A percentile compares a stretch with the other conserved stretches of the same genome.
These are phyloP conservation scores for Paulownia fortunei DNA, from an alignment of 257 asterid genomes.

Conservation along the genomic window DNA sequence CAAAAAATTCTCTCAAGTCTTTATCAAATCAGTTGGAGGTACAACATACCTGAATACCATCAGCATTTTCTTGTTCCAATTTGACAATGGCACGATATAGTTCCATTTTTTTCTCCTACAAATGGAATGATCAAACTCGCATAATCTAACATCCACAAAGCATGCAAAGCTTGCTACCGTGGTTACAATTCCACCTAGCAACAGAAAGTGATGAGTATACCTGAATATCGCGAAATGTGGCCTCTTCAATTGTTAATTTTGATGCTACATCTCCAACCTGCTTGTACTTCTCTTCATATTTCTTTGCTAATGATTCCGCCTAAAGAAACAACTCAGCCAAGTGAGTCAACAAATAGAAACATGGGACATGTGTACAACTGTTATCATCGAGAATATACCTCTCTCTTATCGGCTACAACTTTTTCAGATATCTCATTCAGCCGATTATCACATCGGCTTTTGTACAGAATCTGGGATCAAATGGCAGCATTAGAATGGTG, in stretches of 20 bases:
- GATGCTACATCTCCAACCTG: slow-evolving; percentile 94
- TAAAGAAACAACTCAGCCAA: slow-evolving; percentile 44
- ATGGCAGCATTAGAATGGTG: slow-evolving; percentile 29
- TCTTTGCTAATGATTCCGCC: slow-evolving; percentile 85
- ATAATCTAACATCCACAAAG: slow-evolving; percentile 36
- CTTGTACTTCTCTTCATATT: slow-evolving; percentile 93
- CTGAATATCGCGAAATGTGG: slow-evolving; percentile 97
- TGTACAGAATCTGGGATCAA: slow-evolving; percentile 79
- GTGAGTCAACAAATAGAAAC: slow-evolving; percentile 33
- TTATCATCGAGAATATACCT: slow-evolving; percentile 57
- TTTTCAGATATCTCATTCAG: slow-evolving; percentile 87
- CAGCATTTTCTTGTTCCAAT: slow-evolving; percentile 78
- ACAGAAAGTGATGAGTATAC: slow-evolving; percentile 44
- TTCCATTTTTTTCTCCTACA: slow-evolving; percentile 90
- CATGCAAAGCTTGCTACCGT: slow-evolving; percentile 14
- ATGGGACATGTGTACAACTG: slow-evolving; percentile 5
- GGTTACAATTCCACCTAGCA: slow-evolving; percentile 14
- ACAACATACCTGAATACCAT: slow-evolving; percentile 66
- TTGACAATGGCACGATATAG: slow-evolving; percentile 76
- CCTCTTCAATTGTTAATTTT: slow-evolving; percentile 89
- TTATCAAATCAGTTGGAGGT: slow-evolving; percentile 30
- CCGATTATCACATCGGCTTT: slow-evolving; percentile 95
- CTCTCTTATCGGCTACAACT: slow-evolving; percentile 80
- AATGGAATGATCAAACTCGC: slow-evolving; percentile 21
- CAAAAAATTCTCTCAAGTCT: slow-evolving; percentile 26